phyloP scores from a whole-genome alignment of 345 rosid species.

The Acer negundo region DNA sequence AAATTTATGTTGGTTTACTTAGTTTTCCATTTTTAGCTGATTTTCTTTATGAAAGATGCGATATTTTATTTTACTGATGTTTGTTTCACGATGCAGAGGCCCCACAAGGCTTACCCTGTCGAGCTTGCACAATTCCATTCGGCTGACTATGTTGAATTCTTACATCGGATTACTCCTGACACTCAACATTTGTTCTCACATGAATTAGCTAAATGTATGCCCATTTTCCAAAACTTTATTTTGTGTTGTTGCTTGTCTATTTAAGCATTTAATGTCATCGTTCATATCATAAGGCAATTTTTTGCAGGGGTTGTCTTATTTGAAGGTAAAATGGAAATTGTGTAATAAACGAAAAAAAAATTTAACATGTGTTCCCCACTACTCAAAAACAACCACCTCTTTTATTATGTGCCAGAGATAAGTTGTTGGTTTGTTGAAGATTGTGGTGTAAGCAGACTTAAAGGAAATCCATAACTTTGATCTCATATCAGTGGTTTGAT shows the following conservation, averaged over 20 bases:
- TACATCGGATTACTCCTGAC: slow-evolving; percentile 81
- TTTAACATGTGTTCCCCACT: background rate
- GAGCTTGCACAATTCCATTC: slow-evolving; percentile 99
- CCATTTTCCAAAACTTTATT: background rate
- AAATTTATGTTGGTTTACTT: slow-evolving; percentile 67
- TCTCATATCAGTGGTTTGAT: background rate
- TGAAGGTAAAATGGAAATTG: background rate
- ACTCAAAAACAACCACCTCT: background rate
- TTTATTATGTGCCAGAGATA: background rate
- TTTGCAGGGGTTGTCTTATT: background rate
- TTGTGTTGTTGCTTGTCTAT: background rate
- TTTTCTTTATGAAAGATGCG: background rate
- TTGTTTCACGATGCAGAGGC: slow-evolving; percentile 62
- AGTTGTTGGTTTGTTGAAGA: background rate
- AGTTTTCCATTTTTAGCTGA: background rate
- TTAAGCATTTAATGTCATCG: background rate
- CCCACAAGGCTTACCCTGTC: slow-evolving; percentile 95
- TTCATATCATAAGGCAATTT: background rate
- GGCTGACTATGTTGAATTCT: slow-evolving; percentile 86
- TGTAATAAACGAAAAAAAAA: background rate
- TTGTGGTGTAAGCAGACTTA: background rate
- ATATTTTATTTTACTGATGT: background rate
- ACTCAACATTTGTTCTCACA: slow-evolving; percentile 59
- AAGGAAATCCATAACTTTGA: slow-evolving; percentile 3
- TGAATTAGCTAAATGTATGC: slow-evolving; percentile 70